Evolutionary conservation across 441 rosid genomes (phyloP).

Genomic region (Viola pubescens): DNA sequence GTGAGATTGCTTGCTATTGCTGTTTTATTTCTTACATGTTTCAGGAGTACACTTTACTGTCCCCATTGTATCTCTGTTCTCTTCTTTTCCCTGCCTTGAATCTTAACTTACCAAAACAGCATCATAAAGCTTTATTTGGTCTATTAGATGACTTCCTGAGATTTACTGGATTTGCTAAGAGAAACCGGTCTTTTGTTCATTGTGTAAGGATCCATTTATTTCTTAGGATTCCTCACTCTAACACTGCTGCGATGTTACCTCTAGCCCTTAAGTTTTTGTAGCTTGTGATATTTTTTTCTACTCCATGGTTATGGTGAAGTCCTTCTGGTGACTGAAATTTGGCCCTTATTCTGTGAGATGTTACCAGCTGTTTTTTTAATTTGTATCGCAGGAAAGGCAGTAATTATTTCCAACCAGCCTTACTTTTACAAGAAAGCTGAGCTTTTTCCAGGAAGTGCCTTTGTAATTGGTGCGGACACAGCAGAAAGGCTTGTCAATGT

Average conservation of each 20-base stretch:
- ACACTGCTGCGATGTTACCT: background rate
- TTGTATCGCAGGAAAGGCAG: constrained; percentile 56
- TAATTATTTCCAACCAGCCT: constrained; percentile 90
- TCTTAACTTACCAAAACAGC: too few species aligned
- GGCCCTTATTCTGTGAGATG: background rate
- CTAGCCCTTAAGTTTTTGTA: background rate
- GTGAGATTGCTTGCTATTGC: too few species aligned
- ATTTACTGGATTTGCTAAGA: too few species aligned
- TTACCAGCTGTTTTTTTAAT: background rate
- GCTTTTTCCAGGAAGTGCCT: constrained; percentile 88
- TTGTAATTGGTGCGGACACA: constrained; percentile 90
- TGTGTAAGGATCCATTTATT: too few species aligned
- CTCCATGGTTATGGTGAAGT: constrained; percentile 7
- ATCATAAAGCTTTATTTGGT: too few species aligned
- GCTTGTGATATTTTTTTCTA: background rate
- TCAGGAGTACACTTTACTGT: too few species aligned
- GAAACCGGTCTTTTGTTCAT: too few species aligned
- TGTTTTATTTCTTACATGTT: too few species aligned
- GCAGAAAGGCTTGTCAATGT: constrained; percentile 78
- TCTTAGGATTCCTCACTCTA: background rate
- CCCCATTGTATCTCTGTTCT: too few species aligned
- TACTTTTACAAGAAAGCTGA: constrained; percentile 90
- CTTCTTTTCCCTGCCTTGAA: too few species aligned
- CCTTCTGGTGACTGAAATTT: background rate
- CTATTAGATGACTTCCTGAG: too few species aligned